Percentiles rank a stretch among this genome's conserved stretches.
Evolutionary conservation across 768 basidiomycete species (phyloP).

Genomic region (Plicaturopsis crispa): DNA sequence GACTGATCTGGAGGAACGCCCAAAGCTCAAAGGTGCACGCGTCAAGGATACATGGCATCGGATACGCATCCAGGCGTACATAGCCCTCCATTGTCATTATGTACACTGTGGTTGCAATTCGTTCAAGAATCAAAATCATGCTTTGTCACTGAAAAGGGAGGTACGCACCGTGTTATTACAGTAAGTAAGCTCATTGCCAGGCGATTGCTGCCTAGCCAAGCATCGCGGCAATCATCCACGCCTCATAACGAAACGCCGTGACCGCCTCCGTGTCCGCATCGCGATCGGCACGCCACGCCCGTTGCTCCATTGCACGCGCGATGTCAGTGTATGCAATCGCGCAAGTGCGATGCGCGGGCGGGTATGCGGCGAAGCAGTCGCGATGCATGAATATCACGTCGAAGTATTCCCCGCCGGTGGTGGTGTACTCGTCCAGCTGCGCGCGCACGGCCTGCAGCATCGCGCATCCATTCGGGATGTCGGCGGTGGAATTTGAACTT

Average conservation of each 20-base stretch:
- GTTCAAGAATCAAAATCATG: too few species aligned
- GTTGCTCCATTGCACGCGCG: slow-evolving; percentile 52
- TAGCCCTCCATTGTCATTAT: too few species aligned
- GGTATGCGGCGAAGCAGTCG: slow-evolving; percentile 55
- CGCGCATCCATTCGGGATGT: slow-evolving; percentile 44
- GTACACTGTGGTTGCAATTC: too few species aligned
- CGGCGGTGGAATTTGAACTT: slow-evolving; percentile 1
- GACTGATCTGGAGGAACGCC: too few species aligned
- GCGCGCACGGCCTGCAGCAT: slow-evolving; percentile 54
- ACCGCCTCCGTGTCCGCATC: slow-evolving; percentile 68
- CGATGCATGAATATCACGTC: slow-evolving; percentile 76
- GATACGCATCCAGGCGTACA: too few species aligned
- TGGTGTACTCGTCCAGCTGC: slow-evolving; percentile 38
- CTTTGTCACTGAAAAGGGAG: too few species aligned
- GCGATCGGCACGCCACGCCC: slow-evolving; percentile 64
- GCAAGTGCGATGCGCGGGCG: slow-evolving; percentile 57
- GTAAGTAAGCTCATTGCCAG: neutral
- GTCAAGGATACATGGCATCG: too few species aligned
- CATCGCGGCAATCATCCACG: slow-evolving; percentile 43
- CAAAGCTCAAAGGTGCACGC: too few species aligned
- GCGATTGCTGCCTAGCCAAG: neutral
- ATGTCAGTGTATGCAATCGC: slow-evolving; percentile 58
- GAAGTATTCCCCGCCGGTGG: slow-evolving; percentile 69
- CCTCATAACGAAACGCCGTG: slow-evolving; percentile 62
- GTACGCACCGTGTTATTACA: too few species aligned